Percentiles rank a stretch among this genome's conserved stretches.
phyloP scores from a whole-genome alignment of 306 rosid species.

The Inga leiocalycina region DNA sequence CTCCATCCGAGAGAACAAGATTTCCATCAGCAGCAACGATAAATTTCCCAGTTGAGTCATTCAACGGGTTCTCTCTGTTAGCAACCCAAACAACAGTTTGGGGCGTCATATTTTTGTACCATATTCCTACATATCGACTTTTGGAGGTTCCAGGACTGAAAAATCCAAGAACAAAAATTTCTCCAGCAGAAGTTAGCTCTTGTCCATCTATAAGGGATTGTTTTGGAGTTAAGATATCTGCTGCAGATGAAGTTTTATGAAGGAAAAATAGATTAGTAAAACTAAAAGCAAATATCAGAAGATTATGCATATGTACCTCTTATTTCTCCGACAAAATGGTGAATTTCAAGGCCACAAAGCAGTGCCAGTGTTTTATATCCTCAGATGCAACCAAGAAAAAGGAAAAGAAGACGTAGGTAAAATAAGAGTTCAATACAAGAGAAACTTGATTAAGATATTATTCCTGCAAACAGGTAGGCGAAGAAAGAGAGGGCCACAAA shows the following conservation, averaged over 20 bases:
- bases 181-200: constrained; percentile 35
- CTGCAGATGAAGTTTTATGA: constrained; percentile 5
- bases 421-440: neutral
- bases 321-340: neutral
- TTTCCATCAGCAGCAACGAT: constrained; percentile 34
- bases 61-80: constrained; percentile 38
- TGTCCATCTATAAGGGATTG: constrained; percentile 6
- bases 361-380: neutral
- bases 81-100: constrained; percentile 40
- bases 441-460: neutral
- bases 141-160: constrained; percentile 39
- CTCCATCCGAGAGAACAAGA: constrained; percentile 35
- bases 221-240: neutral
- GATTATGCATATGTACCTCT: neutral
- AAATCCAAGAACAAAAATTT: constrained; percentile 38
- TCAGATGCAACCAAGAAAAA: too few species aligned
- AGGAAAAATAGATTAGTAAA: neutral
- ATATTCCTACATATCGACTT: constrained; percentile 33
- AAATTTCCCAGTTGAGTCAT: constrained; percentile 24
- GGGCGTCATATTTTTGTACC: constrained; percentile 33
- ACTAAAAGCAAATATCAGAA: neutral
- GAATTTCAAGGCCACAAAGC: neutral
- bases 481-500: neutral
- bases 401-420: too few species aligned
- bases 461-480: neutral